Evolutionary conservation across 2,329 filamentous ascomycete genomes (phyloP), one percentile per base, ranked within the genome.

Genomic region (Dothideomycetes sp.): DNA sequence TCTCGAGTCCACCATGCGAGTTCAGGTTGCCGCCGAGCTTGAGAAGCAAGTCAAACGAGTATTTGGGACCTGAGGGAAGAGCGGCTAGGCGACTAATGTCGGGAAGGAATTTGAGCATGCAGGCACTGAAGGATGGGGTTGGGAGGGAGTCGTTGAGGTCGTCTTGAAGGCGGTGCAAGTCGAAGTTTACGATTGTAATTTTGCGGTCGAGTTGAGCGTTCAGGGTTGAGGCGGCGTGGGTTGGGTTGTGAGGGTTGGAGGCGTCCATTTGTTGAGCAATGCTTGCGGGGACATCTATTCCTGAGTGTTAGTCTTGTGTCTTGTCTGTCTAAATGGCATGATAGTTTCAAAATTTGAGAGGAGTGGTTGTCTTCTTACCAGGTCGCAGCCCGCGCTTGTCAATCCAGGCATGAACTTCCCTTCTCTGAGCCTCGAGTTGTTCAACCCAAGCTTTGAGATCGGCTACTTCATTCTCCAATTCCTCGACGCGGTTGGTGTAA

Each of bases 201-300:
- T 73, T 73, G 63, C 69, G 69, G 55, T 73, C 69, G 46, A 73
- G 67, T 52, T 73, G 69, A n/a, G 68, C 68, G 52, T 71, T 71
- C 46, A 73, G 64, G 2, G 68, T 70, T 23, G 62, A 56, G 23
- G 69, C 69, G 16, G 67, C 66, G 46, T 69, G 64, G 15, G 68
- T 63, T 3, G 58, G 56, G 18, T 56, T 57, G 48, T 57, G 53
- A 4, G 43, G 43, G 5, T 63, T 64, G 32, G 66, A 61, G 18
- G 59, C 59, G 54, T 73, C 69, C 69, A 73, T 73, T 45, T 67
- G 65, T 48, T 67, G 64, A 30, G 69, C 69, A 46, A 73, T 71
- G 45, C 60, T 62, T 22, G 67, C 62, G 22, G 69, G 69, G 7
- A 73, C 69, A 45, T 73, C 69, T 72, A 16, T 11, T 2, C 7